phyloP scores from a whole-genome alignment of 352 stramenopile species.

The Pythium brachiatum region DNA sequence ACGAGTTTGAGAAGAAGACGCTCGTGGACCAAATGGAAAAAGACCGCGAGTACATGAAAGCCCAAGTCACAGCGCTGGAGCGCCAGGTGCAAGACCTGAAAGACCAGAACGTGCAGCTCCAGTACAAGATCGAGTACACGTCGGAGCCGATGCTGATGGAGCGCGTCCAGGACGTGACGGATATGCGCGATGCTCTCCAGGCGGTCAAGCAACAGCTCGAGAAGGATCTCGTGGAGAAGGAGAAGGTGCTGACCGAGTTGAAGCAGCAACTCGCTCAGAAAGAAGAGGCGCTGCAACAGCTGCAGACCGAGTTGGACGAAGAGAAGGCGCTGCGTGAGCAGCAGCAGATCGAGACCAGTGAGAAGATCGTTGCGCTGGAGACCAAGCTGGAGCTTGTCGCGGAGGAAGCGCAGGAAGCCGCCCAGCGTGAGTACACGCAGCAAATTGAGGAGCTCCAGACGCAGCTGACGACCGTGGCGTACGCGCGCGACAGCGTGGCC shows the following conservation, averaged over 20 bases:
- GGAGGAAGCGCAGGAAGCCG: slow-evolving; percentile 5
- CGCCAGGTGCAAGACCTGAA: slow-evolving; percentile 65
- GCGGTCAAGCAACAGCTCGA: slow-evolving; percentile 71
- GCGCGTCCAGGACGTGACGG: slow-evolving; percentile 71
- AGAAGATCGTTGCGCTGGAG: slow-evolving; percentile 2
- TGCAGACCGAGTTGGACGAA: slow-evolving; percentile 63
- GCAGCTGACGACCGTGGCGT: slow-evolving; percentile 40
- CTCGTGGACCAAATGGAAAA: slow-evolving; percentile 85
- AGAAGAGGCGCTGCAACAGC: slow-evolving; percentile 31
- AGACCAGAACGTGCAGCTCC: slow-evolving; percentile 80
- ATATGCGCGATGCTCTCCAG: slow-evolving; percentile 75
- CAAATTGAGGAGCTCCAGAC: slow-evolving; percentile 16
- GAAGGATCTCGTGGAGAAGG: slow-evolving; percentile 63
- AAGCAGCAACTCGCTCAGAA: slow-evolving; percentile 29
- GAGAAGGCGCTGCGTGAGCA: slow-evolving; percentile 19
- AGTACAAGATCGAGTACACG: slow-evolving; percentile 83
- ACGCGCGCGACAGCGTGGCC: slow-evolving; percentile 27
- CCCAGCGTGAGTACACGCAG: slow-evolving; percentile 9
- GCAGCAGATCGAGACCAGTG: slow-evolving; percentile 7
- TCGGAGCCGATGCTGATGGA: slow-evolving; percentile 83
- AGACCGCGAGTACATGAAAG: slow-evolving; percentile 49
- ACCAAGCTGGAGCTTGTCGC: slow-evolving; percentile 4
- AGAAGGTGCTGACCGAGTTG: slow-evolving; percentile 42
- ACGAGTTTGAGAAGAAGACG: slow-evolving; percentile 88
- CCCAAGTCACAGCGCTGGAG: slow-evolving; percentile 43